Conservation (phyloP, 2,329 filamentous ascomycete species). For the Macrophomina phaseolina region DNA sequence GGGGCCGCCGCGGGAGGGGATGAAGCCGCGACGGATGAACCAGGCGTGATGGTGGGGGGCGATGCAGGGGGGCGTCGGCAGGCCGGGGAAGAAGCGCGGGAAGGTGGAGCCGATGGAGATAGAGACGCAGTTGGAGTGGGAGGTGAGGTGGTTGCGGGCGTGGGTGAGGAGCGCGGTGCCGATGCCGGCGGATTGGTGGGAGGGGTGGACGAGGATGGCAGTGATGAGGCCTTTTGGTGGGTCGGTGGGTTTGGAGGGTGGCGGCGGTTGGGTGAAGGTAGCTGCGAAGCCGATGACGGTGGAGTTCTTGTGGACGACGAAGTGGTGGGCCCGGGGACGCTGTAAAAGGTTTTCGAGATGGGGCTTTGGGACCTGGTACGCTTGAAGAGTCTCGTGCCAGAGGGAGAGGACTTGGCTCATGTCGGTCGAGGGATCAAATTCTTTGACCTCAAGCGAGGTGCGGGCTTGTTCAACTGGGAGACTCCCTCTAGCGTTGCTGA, state of each 20-base stretch:
- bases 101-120: conserved; percentile 18
- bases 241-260: neutral
- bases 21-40: conserved; percentile 13
- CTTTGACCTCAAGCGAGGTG: neutral
- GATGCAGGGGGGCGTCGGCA: neutral
- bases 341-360: neutral
- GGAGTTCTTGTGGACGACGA: neutral
- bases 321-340: neutral
- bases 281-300: conserved; percentile 9
- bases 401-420: neutral
- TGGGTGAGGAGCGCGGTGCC: conserved; percentile 8
- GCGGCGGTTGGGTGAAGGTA: neutral
- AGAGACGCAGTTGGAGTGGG: neutral
- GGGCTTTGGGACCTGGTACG: neutral
- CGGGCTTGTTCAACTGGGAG: conserved; percentile 10
- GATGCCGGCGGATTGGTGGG: neutral
- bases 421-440: neutral
- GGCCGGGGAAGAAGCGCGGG: conserved; percentile 21
- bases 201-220: neutral
- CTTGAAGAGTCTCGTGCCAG: conserved; percentile 10
- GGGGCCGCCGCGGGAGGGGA: neutral
- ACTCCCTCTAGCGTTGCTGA: neutral
- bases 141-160: neutral
- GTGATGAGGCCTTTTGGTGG: conserved; percentile 3
- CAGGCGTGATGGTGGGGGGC: neutral